These are phyloP conservation scores for Triticum aestivum DNA, from an alignment of 176 grass and related monocot genomes.

Conservation along the genomic window DNA sequence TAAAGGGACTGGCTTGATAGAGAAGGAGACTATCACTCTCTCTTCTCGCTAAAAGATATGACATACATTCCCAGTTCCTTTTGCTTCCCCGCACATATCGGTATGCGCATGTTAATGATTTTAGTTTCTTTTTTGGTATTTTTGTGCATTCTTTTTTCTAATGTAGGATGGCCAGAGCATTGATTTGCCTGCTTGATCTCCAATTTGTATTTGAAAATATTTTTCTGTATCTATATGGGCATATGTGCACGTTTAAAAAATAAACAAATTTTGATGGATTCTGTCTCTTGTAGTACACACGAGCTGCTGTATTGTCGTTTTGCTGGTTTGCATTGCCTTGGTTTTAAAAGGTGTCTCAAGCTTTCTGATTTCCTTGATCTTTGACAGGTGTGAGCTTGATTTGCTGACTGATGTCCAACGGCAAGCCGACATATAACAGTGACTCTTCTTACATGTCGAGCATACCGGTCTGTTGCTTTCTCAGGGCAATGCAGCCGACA, in stretches of 20 bases:
- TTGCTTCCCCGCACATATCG: constrained; percentile 5
- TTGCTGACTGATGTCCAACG: constrained; percentile 28
- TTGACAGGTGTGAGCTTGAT: constrained; percentile 13
- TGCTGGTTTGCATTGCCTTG: too few relatives aligned
- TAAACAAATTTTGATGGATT: neutral
- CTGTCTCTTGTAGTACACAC: neutral
- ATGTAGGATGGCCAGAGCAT: neutral
- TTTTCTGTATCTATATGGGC: neutral
- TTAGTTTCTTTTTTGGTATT: constrained; percentile 18
- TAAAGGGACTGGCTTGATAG: constrained; percentile 20
- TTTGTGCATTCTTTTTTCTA: neutral
- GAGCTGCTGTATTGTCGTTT: neutral
- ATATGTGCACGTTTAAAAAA: neutral
- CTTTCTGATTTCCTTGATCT: neutral
- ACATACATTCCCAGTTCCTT: neutral
- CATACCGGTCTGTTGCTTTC: constrained; percentile 1
- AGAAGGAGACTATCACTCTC: neutral
- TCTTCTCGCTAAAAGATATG: constrained; percentile 16
- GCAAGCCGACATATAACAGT: neutral
- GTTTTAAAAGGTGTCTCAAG: too few relatives aligned
- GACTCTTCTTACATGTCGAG: constrained; percentile 30
- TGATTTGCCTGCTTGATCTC: constrained; percentile 6
- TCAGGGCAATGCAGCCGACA: constrained; percentile 28
- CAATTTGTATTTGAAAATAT: neutral
- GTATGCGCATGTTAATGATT: neutral